Base-by-base conservation (phyloP, 495 filamentous ascomycete genomes). In the Neurospora intermedia region DNA sequence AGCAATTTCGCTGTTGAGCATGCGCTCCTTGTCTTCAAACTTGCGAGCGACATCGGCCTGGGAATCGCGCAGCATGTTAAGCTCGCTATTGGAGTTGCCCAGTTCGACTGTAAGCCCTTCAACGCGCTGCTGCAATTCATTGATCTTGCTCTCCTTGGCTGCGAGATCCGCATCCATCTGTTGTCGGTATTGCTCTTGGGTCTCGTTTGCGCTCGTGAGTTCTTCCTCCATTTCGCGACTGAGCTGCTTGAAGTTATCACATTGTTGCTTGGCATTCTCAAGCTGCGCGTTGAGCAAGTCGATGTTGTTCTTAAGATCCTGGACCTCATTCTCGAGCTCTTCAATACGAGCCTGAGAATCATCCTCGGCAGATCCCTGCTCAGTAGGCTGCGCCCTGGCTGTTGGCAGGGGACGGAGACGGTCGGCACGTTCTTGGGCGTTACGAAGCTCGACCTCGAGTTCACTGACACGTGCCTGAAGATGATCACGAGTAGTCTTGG, bases 161-260 rank as follows among this genome's bases (percentile, higher is more conserved):
- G 88, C 84, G 20, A 95, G 81, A 9, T 90, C 80, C 43, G 82
- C 83, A 74, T 98, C 94, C 81, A 92, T 93, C 72, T 97, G 93
- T 76, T 93, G 88, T 15, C 90, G 90, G 77, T 93, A 97, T 77
- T 92, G 87, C n/a, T 96, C 94, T 66, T 95, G 89, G 0, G 92
- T 91, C 7, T 93, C 92, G 69, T 91, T 91, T 48, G 94, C 84
- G 69, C 88, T 92, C 40, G 92, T 86, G 39, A 98, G 84, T 69
- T 94, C 93, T 69, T 98, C 94, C 78, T 99, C 95, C n/a, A 92
- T 89, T 18, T 88, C 85, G 77, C 94, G 92, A 76, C 92, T 93
- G 78, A 98, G 94, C n/a, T 88, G 87, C 77, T 92, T 94, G 84
- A 96, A 97, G 74, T 92, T 90, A 79, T 97, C 94, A 41, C 90